Evolutionary conservation across 169 alveolate species (phyloP), one percentile per base, ranked within the genome.

Genomic region (Plasmodium coatneyi): DNA sequence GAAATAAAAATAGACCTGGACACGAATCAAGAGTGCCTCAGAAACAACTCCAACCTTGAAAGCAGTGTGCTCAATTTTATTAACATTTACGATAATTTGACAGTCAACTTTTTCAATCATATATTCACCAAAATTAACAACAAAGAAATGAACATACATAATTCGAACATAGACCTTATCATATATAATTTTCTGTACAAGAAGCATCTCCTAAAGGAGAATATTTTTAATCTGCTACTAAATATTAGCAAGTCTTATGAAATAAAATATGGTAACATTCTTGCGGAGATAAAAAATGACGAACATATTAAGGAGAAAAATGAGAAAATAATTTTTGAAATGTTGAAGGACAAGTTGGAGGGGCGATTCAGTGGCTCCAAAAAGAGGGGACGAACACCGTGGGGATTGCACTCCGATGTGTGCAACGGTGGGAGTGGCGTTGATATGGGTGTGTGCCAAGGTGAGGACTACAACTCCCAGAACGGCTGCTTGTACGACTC

Each of bases 131-230:
- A 89, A 43, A 79, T 89, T 36, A 89, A 72, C 52, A 89, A 89
- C 46, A 56, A 43, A 7, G 94, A 89, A 30, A 89, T 56, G 81
- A 80, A 89, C 71, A 89, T 89, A 80, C 74, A 89, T 10, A 89
- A 41, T 89, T 41, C 82, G 5, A 56, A 89, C 25, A 52, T 89
- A 60, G 90, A 89, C 34, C 10, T 19, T 43, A 89, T 89, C 46
- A 89, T 89, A 16, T 28, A 89, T 79, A 79, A 89, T 41, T 89
- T 89, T 89, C 32, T 89, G 19, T 14, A 89, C 49, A 89, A 89
- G 71, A 89, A 89, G 71, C 81, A 89, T 54, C 25, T 89, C 54
- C 71, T 89, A 79, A 89, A 89, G 49, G 94, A 89, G 71, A 89
- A 89, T 72, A 71, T 89, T 3, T 89, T 89, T 52, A 89, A 89